These are phyloP conservation scores for Phanerochaete carnosa DNA, from an alignment of 768 basidiomycete species.

Conservation along the genomic window DNA sequence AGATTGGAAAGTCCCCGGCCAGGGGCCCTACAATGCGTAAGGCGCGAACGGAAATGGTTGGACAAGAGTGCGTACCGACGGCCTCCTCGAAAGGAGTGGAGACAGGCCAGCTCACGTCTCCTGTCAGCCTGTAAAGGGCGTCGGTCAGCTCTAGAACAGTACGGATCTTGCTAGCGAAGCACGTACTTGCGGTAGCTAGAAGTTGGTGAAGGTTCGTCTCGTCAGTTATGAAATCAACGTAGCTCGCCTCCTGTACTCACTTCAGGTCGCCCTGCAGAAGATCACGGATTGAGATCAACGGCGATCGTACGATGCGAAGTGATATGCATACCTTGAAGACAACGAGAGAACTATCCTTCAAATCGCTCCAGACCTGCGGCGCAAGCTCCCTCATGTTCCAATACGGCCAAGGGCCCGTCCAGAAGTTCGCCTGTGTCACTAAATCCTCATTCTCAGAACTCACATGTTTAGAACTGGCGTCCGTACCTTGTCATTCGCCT, in stretches of 20 bases:
- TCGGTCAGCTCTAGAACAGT: background rate
- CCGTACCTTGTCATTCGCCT: conserved; percentile 31
- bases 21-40: conserved; percentile 55
- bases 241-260: conserved; percentile 42
- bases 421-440: conserved; percentile 44
- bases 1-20: conserved; percentile 65
- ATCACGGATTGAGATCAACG: background rate
- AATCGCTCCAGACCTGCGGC: conserved; percentile 43
- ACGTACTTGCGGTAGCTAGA: conserved; percentile 82
- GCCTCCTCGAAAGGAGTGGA: conserved; percentile 73
- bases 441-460: background rate
- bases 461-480: background rate
- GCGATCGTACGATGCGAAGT: background rate
- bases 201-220: background rate
- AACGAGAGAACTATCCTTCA: conserved; percentile 62
- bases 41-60: background rate
- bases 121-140: conserved; percentile 66
- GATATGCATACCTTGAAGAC: conserved; percentile 75
- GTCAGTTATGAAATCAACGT: background rate
- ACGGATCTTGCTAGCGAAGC: too few species aligned
- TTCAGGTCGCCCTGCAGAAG: conserved; percentile 77
- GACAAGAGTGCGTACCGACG: conserved; percentile 49
- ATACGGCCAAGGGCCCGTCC: conserved; percentile 75
- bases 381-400: conserved; percentile 65
- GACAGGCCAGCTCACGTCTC: conserved; percentile 85